These are phyloP conservation scores for Alectoria sarmentosa DNA, from an alignment of 495 filamentous ascomycete genomes.

Conservation along the genomic window DNA sequence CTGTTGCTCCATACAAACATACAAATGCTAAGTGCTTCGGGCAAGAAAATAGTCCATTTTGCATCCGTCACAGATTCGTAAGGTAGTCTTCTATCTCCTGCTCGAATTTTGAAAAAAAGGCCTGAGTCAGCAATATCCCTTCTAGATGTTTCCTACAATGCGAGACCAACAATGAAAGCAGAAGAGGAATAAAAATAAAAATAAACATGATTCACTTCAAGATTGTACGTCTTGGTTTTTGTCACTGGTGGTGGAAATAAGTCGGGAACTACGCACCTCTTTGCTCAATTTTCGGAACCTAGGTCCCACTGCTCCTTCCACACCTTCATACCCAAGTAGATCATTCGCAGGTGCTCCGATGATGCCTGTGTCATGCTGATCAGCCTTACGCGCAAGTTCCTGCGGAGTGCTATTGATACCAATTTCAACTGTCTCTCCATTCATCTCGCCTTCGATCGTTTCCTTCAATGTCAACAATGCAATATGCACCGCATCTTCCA, in stretches of 20 bases:
- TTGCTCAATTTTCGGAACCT: constrained; percentile 94
- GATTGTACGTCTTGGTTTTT: too few species aligned
- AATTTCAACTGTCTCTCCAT: constrained; percentile 97
- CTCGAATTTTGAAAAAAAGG: too few species aligned
- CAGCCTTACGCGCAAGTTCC: constrained; percentile 26
- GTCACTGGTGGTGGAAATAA: too few species aligned
- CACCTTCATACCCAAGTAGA: constrained; percentile 86
- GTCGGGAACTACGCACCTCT: constrained; percentile 35
- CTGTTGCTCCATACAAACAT: not conserved
- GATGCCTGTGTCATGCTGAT: constrained; percentile 56
- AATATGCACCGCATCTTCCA: constrained; percentile 98
- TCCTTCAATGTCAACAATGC: constrained; percentile 96
- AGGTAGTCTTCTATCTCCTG: constrained; percentile 96
- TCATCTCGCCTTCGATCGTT: constrained; percentile 99
- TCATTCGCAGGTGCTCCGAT: constrained; percentile 91
- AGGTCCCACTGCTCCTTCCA: constrained; percentile 81
- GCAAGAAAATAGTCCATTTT: not conserved
- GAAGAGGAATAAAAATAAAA: too few species aligned
- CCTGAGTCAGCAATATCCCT: not conserved
- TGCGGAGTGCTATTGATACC: constrained; percentile 46
- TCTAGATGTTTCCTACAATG: too few species aligned
- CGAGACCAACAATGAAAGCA: not conserved
- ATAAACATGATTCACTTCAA: too few species aligned
- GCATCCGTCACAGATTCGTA: constrained; percentile 69
- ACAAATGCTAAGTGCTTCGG: not conserved